phyloP scores from a whole-genome alignment of 306 rosid genomes.

The Vicia sativa region DNA sequence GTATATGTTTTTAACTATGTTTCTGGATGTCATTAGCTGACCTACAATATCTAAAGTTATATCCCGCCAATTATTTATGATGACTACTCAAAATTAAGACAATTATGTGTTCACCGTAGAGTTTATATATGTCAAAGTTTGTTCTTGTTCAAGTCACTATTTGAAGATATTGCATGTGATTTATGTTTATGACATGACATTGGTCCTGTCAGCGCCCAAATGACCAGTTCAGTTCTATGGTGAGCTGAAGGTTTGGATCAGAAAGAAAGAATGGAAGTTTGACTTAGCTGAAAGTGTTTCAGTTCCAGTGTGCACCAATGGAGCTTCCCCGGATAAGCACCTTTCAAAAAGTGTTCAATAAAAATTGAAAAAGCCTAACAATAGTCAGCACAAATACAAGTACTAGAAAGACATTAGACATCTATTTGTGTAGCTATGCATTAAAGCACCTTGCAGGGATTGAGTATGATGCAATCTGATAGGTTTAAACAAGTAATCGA shows the following conservation, averaged over 20 bases:
- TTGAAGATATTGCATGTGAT: slow-evolving; percentile 37
- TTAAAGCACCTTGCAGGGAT: slow-evolving; percentile 86
- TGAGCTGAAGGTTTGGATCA: slow-evolving; percentile 40
- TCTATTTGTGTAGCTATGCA: slow-evolving; percentile 62
- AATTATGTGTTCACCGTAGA: background rate
- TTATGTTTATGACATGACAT: slow-evolving; percentile 33
- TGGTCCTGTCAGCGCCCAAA: slow-evolving; percentile 33
- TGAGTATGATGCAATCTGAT: slow-evolving; percentile 60
- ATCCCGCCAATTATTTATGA: slow-evolving; percentile 19
- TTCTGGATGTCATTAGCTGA: background rate
- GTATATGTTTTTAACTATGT: slow-evolving; percentile 14
- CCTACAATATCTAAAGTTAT: slow-evolving; percentile 5
- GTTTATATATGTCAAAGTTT: slow-evolving; percentile 5
- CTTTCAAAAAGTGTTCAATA: slow-evolving; percentile 36
- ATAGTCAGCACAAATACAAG: slow-evolving; percentile 38
- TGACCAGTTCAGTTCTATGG: slow-evolving; percentile 38
- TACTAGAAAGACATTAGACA: slow-evolving; percentile 50
- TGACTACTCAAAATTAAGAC: slow-evolving; percentile 12
- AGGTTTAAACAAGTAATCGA: slow-evolving; percentile 49
- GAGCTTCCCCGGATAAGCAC: slow-evolving; percentile 33
- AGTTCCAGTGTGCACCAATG: slow-evolving; percentile 36
- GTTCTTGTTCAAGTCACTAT: slow-evolving; percentile 19
- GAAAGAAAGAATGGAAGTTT: slow-evolving; percentile 42
- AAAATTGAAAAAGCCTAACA: slow-evolving; percentile 41
- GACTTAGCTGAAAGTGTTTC: slow-evolving; percentile 37